Conservation (phyloP, 2,329 filamentous ascomycete species). For the Colletotrichum theobromicola region DNA sequence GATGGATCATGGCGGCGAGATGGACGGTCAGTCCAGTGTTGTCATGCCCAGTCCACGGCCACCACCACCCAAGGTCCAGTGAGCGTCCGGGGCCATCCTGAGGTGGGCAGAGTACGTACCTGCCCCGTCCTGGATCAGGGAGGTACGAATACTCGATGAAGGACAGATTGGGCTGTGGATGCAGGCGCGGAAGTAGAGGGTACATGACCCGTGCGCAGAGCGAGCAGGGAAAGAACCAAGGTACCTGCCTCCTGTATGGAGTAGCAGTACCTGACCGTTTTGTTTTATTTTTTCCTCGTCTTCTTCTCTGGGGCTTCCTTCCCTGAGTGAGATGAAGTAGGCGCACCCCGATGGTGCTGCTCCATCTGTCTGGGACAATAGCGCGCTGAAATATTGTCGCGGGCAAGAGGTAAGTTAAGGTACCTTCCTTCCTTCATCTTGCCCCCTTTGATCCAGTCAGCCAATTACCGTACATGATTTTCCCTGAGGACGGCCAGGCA, state of each 20-base stretch:
- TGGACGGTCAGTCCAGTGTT: background rate
- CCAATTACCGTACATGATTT: background rate
- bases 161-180: background rate
- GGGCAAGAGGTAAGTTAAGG: background rate
- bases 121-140: background rate
- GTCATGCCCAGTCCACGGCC: background rate
- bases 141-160: background rate
- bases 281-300: background rate
- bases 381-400: background rate
- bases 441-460: background rate
- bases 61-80: background rate
- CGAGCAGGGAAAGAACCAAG: background rate
- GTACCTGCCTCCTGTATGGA: background rate
- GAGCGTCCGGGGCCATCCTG: background rate
- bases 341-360: background rate
- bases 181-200: background rate
- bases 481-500: background rate
- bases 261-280: background rate
- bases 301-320: background rate
- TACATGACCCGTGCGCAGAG: slow-evolving; percentile 2
- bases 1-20: slow-evolving; percentile 13
- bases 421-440: background rate
- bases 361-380: background rate
- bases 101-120: background rate
- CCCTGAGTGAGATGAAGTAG: background rate